phyloP scores from a whole-genome alignment of 306 rosid species.

The Crataegus laevigata region DNA sequence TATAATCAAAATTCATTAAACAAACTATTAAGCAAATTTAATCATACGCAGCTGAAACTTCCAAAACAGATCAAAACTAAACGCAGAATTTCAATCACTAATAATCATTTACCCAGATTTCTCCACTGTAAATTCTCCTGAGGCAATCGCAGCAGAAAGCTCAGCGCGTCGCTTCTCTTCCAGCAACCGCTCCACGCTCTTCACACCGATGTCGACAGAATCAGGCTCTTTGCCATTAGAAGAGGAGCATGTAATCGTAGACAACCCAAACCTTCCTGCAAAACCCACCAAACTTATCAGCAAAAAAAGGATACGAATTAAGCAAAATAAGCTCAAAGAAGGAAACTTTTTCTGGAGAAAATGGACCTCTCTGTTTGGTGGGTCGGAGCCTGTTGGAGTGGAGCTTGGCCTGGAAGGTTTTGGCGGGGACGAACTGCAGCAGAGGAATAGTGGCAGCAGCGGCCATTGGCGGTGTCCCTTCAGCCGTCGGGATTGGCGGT shows the following conservation, averaged over 20 bases:
- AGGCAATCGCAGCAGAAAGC: slow-evolving; percentile 65
- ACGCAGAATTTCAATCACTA: neutral
- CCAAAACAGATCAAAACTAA: neutral
- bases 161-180: slow-evolving; percentile 56
- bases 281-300: neutral
- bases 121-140: slow-evolving; percentile 74
- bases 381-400: slow-evolving; percentile 22
- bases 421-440: slow-evolving; percentile 28
- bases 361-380: slow-evolving; percentile 36
- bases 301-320: neutral
- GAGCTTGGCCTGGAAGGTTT: slow-evolving; percentile 20
- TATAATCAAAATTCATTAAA: neutral
- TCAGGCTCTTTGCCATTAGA: slow-evolving; percentile 65
- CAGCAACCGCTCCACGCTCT: slow-evolving; percentile 30
- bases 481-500: neutral
- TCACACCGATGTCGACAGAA: slow-evolving; percentile 31
- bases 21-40: neutral
- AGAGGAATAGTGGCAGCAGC: slow-evolving; percentile 46
- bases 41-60: neutral
- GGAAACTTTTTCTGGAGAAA: neutral
- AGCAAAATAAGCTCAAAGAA: neutral
- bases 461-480: slow-evolving; percentile 38
- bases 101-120: slow-evolving; percentile 45
- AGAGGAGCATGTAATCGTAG: slow-evolving; percentile 41
- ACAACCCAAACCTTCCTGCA: slow-evolving; percentile 33